Evolutionary conservation across 2,329 filamentous ascomycete species (phyloP), one percentile per base, ranked within the genome.

Genomic region (Aspergillaceae sp.): DNA sequence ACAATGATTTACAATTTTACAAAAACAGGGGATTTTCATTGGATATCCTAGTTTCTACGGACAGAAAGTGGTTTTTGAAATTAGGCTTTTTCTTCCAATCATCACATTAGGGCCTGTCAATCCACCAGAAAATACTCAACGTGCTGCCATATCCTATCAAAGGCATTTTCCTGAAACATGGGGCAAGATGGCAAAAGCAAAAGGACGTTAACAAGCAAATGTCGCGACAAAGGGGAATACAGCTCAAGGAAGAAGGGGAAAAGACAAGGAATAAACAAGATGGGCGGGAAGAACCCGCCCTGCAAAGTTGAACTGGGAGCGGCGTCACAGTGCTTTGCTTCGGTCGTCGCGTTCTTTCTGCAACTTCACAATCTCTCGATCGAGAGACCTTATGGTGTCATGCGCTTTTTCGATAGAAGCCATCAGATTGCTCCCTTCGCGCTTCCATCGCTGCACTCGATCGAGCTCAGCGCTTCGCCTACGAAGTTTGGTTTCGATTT

Each of bases 401-500:
- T 74, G 75, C 44, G 84, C 80, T 66, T 86, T 85, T 50, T 79
- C 78, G 59, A 82, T 80, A 19, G 75, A 78, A 43, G 78, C 78
- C 48, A 71, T 70, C 60, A 78, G 75, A 56, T 72, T 77, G 56
- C 65, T 65, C 38, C 84, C 84, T 67, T 92, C 87, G 41, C 74
- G 75, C 59, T 76, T 74, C 89, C 89, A 95, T 50, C 89, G 83
- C 54, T 76, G 71, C 61, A 94, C 78, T 60, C 90, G 85, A 47
- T 82, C 78, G 41, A 76, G 65, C 74, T 94, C 87, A 70, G 88
- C 87, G 61, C 75, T 74, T 61, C 82, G 78, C 52, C 86, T 82
- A 46, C 87, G 81, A 61, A 78, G 72, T 72, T 95, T 95, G 69
- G 86, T 90, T 62, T 89, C 84, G 56, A 90, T 88, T 70, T 92